Evolutionary conservation across 2,329 filamentous ascomycete species (phyloP).

Genomic region (Trematosphaeria pertusa): DNA sequence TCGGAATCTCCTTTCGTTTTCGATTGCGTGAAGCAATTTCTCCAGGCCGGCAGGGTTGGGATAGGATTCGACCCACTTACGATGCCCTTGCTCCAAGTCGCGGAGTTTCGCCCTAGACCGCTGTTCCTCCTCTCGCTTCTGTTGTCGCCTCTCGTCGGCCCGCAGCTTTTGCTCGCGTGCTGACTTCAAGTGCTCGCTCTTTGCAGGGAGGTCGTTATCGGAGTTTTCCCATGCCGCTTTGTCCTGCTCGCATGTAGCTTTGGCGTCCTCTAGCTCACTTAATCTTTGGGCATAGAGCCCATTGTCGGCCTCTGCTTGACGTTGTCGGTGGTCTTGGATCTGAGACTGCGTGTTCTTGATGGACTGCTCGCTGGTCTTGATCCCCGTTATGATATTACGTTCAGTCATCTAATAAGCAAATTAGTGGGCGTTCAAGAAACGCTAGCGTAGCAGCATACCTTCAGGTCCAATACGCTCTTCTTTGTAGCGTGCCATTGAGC

Average conservation of each 20-base stretch:
- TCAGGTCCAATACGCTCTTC: conserved; percentile 60
- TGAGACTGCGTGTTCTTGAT: conserved; percentile 53
- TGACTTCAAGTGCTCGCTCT: conserved; percentile 46
- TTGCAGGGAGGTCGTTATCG: conserved; percentile 35
- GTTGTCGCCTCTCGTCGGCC: conserved; percentile 33
- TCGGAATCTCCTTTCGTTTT: conserved; percentile 71
- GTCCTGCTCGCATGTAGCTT: conserved; percentile 57
- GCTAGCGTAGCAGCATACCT: conserved; percentile 32
- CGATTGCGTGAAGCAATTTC: conserved; percentile 71
- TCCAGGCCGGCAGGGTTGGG: conserved; percentile 62
- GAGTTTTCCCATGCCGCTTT: conserved; percentile 52
- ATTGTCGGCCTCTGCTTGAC: conserved; percentile 69
- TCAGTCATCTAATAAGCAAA: conserved; percentile 58
- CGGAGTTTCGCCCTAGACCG: conserved; percentile 60
- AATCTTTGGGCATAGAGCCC: conserved; percentile 70
- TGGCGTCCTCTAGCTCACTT: conserved; percentile 65
- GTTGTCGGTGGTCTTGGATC: conserved; percentile 63
- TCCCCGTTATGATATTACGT: conserved; percentile 66
- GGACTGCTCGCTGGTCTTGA: conserved; percentile 60
- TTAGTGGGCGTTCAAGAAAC: conserved; percentile 40
- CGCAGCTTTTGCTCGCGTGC: conserved; percentile 32
- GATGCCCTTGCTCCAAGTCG: conserved; percentile 62
- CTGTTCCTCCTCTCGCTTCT: conserved; percentile 57
- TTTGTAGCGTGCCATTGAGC: conserved; percentile 62
- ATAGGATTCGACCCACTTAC: conserved; percentile 69